Percentiles rank a stretch among this genome's conserved stretches.
Conservation (phyloP, 2,329 filamentous ascomycete species). For the Trichoderma brevicompactum region DNA sequence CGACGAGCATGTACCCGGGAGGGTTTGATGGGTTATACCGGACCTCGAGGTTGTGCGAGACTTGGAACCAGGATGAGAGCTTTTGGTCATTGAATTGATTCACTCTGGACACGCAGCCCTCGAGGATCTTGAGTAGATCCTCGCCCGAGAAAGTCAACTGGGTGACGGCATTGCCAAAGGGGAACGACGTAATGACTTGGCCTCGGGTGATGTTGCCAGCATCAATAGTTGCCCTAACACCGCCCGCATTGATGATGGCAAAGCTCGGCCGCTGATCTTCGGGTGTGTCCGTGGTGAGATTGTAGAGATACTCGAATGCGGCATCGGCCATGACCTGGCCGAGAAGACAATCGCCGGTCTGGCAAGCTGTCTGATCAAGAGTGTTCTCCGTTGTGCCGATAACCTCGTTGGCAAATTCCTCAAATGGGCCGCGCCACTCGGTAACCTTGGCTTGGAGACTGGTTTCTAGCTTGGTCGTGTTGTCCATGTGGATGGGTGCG, state of each 20-base stretch:
- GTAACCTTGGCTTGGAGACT: slow-evolving; percentile 62
- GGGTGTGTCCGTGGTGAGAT: slow-evolving; percentile 43
- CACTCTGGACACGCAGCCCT: slow-evolving; percentile 60
- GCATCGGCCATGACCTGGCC: slow-evolving; percentile 62
- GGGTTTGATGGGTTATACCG: slow-evolving; percentile 59
- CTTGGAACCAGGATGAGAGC: slow-evolving; percentile 64
- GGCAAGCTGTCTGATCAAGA: slow-evolving; percentile 64
- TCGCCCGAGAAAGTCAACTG: slow-evolving; percentile 59
- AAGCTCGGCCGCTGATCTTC: slow-evolving; percentile 52
- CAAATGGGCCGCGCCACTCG: slow-evolving; percentile 64
- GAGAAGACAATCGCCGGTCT: slow-evolving; percentile 60
- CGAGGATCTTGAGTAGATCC: slow-evolving; percentile 60
- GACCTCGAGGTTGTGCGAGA: slow-evolving; percentile 60
- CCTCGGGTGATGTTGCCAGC: slow-evolving; percentile 64
- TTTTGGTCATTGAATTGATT: slow-evolving; percentile 58
- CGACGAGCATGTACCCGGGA: slow-evolving; percentile 56
- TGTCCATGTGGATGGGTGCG: slow-evolving; percentile 66
- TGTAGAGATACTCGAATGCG: slow-evolving; percentile 63
- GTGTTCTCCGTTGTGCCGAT: slow-evolving; percentile 58
- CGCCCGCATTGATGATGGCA: slow-evolving; percentile 66
- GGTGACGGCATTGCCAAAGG: slow-evolving; percentile 67
- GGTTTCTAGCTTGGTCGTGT: slow-evolving; percentile 61
- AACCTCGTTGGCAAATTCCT: slow-evolving; percentile 61
- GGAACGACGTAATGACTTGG: slow-evolving; percentile 66
- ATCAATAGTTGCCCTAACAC: slow-evolving; percentile 67